Evolutionary conservation across 768 basidiomycete species (phyloP).

Genomic region (Rhodotorula babjevae): DNA sequence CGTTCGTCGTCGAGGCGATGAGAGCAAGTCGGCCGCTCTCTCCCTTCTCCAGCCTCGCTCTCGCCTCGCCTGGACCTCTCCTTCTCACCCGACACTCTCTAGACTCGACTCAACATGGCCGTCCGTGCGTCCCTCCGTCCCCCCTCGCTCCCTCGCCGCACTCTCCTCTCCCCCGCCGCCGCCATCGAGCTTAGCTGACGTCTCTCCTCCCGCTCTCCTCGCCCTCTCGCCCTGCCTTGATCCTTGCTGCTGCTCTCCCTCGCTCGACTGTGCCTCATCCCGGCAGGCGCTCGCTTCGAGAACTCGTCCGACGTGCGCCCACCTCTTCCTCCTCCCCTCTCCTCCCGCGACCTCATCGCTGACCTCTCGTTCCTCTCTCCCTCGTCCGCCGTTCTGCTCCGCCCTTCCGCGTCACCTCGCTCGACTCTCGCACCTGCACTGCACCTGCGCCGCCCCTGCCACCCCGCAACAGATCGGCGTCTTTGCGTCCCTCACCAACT

Average conservation of each 20-base stretch:
- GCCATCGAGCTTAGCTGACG: neutral
- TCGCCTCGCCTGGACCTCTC: neutral
- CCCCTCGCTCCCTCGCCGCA: neutral
- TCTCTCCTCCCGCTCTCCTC: neutral
- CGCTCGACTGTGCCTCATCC: too few species aligned
- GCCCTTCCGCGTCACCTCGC: neutral
- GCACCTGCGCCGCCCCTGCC: conserved; percentile 46
- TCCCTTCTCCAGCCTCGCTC: neutral
- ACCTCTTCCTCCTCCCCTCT: too few species aligned
- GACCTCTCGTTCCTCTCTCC: neutral
- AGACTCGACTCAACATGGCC: conserved; percentile 52
- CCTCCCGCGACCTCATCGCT: neutral
- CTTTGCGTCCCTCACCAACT: conserved; percentile 92
- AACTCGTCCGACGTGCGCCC: conserved; percentile 41
- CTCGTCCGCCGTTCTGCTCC: neutral
- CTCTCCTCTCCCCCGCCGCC: neutral
- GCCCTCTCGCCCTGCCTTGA: too few species aligned
- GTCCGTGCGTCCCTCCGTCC: conserved; percentile 53
- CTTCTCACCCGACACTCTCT: neutral
- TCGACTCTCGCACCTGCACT: too few species aligned
- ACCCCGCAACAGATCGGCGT: conserved; percentile 84
- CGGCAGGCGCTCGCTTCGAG: conserved; percentile 41
- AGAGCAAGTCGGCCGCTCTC: neutral
- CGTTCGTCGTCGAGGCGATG: too few species aligned
- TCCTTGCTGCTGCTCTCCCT: neutral